phyloP scores from a whole-genome alignment of 2,329 filamentous ascomycete genomes.

The Myriangium duriaei region DNA sequence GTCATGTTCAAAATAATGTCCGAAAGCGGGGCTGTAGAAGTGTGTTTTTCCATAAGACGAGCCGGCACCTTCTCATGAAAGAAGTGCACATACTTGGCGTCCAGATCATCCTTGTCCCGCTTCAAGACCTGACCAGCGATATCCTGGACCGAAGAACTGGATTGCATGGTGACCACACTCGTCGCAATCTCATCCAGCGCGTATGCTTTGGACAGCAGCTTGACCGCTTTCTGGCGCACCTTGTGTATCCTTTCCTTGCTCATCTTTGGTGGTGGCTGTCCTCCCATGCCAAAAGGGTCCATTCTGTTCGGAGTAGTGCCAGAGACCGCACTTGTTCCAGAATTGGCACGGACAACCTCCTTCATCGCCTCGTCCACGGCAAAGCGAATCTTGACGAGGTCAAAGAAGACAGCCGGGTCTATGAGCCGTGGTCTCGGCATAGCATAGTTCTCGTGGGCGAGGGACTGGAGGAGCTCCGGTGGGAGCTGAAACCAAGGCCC shows the following conservation, averaged over 20 bases:
- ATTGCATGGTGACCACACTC: slow-evolving; percentile 74
- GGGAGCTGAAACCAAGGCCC: slow-evolving; percentile 74
- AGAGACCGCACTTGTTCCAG: slow-evolving; percentile 54
- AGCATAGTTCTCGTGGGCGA: slow-evolving; percentile 70
- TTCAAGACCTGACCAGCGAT: slow-evolving; percentile 62
- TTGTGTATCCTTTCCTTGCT: slow-evolving; percentile 65
- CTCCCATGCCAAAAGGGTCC: slow-evolving; percentile 34
- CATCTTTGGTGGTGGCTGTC: slow-evolving; percentile 45
- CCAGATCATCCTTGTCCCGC: slow-evolving; percentile 50
- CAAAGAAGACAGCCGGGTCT: slow-evolving; percentile 70
- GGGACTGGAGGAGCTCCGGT: slow-evolving; percentile 62
- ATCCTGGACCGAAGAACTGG: slow-evolving; percentile 62
- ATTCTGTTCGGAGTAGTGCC: slow-evolving; percentile 42
- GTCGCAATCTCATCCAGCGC: slow-evolving; percentile 71
- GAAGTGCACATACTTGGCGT: slow-evolving; percentile 82
- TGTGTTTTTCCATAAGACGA: slow-evolving; percentile 58
- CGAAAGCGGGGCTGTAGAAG: slow-evolving; percentile 52
- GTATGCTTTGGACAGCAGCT: slow-evolving; percentile 66
- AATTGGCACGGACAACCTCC: slow-evolving; percentile 64
- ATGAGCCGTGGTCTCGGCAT: slow-evolving; percentile 63
- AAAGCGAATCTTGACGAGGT: slow-evolving; percentile 68
- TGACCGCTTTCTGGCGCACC: slow-evolving; percentile 68
- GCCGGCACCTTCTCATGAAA: slow-evolving; percentile 84
- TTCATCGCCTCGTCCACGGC: slow-evolving; percentile 70
- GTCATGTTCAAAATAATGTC: slow-evolving; percentile 55